Base-by-base conservation (phyloP, 495 filamentous ascomycete genomes). In the Trichoderma reesei region DNA sequence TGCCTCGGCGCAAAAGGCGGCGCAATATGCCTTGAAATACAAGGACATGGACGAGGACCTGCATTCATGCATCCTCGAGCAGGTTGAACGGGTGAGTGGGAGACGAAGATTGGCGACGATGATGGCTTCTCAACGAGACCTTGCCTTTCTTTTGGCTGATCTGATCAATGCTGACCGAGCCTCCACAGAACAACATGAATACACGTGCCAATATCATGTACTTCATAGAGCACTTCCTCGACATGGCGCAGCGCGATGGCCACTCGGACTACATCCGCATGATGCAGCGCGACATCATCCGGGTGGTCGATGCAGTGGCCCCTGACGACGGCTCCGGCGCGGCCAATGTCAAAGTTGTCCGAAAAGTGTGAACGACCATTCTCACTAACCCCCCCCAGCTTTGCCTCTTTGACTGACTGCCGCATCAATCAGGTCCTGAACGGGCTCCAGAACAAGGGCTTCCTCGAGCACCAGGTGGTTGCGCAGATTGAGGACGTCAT, bases 191-290 rank as follows among this genome's bases (percentile, higher is more conserved):
- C 69, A 90, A 87, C 66, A 95, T 98, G 88, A 99, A 99, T 77
- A 96, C 86, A 59, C 82, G 93, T 54, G 95, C 96, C 38, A 99
- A 99, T 70, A 96, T 99, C 74, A 93, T 99, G 89, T 98, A 94
- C 77, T 98, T 99, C 79, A 86, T 98, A 71, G 93, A 98, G 72
- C 88, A 91, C 66, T 87, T 99, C 63, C 90, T 93, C 75, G 93
- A 97, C 70, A 84, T 91, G 80, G 88, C 90, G 16, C 80, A 83
- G 18, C 85, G 85, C 61, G 90, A 96, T 64, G 82, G 86, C 64
- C 83, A 92, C 69, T 71, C 78, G 18, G 85, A 90, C 34, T 98
- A 92, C 71, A 84, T 94, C 18, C 85, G 87, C 61, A 96, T 97
- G 91, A 92, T 99, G 74, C 90, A 96, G 71, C 81, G 92, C 33